phyloP scores from a whole-genome alignment of 164 flowering plant genomes.

The Berberis thunbergii region DNA sequence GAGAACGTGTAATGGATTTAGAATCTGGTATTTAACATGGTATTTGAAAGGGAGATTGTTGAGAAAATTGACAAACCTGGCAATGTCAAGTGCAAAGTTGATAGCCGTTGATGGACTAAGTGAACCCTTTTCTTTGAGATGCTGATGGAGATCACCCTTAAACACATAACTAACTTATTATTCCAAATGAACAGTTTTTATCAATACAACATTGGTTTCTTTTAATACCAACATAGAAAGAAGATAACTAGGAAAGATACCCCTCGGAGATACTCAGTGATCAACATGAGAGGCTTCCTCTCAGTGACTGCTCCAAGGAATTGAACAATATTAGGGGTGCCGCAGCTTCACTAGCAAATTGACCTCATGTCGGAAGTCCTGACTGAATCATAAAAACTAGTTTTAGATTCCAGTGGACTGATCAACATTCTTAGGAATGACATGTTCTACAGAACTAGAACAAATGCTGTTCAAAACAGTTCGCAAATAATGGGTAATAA shows the following conservation, averaged over 20 bases:
- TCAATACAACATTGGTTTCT: neutral
- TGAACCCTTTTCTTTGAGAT: conserved; percentile 86
- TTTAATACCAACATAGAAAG: neutral
- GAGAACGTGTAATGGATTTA: too few species aligned
- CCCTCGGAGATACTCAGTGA: conserved; percentile 95
- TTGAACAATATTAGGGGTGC: conserved; percentile 95
- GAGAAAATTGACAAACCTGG: conserved; percentile 34
- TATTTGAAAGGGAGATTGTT: too few species aligned
- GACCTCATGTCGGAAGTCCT: conserved; percentile 97
- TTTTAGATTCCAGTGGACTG: neutral
- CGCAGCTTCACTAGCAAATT: conserved; percentile 98
- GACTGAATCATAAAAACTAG: conserved; percentile 36
- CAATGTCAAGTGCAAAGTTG: conserved; percentile 93
- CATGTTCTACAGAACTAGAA: too few species aligned
- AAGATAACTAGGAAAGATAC: conserved; percentile 24
- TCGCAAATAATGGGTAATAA: too few species aligned
- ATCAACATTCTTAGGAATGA: too few species aligned
- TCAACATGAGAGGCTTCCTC: conserved; percentile 91
- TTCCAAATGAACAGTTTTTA: neutral
- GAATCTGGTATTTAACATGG: too few species aligned
- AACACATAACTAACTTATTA: conserved; percentile 1
- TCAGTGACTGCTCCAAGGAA: conserved; percentile 99
- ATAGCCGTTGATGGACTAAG: conserved; percentile 78
- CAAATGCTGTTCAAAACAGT: too few species aligned
- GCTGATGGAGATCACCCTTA: conserved; percentile 97